Conservation (phyloP, 1,284 basidiomycete genomes). For the Cutaneotrichosporon spelunceum region DNA sequence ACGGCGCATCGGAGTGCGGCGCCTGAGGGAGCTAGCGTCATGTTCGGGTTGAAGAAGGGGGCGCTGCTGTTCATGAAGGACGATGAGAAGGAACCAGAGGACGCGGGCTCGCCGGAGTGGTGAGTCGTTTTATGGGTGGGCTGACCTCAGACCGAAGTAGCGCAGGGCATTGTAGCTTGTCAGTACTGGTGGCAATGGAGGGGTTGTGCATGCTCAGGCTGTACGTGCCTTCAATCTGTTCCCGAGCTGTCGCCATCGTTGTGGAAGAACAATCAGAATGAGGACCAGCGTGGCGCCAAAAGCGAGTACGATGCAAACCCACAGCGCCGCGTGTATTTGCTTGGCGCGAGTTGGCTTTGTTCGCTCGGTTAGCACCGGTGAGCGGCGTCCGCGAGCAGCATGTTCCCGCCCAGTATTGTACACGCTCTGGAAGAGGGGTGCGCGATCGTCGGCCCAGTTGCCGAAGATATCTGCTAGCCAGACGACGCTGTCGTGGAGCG, state of each 20-base stretch:
- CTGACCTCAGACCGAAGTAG: too few species aligned
- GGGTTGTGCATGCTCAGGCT: background rate
- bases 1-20: constrained; percentile 10
- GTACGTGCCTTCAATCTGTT: constrained; percentile 11
- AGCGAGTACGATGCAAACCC: background rate
- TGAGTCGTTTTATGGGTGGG: background rate
- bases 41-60: constrained; percentile 8
- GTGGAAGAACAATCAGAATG: constrained; percentile 1
- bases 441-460: constrained; percentile 15
- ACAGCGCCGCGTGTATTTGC: background rate
- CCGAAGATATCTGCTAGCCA: background rate
- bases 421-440: constrained; percentile 4
- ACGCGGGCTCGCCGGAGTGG: constrained; percentile 1
- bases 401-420: constrained; percentile 5
- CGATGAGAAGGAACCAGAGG: constrained; percentile 8
- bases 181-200: too few species aligned
- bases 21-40: constrained; percentile 10
- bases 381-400: background rate
- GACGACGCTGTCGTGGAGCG: constrained; percentile 1
- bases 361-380: background rate
- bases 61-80: constrained; percentile 15
- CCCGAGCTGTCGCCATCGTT: background rate
- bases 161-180: too few species aligned
- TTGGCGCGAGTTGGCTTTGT: background rate
- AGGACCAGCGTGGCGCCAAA: constrained; percentile 9